Base-by-base conservation (phyloP, 768 basidiomycete genomes). In the Lactarius quietus region DNA sequence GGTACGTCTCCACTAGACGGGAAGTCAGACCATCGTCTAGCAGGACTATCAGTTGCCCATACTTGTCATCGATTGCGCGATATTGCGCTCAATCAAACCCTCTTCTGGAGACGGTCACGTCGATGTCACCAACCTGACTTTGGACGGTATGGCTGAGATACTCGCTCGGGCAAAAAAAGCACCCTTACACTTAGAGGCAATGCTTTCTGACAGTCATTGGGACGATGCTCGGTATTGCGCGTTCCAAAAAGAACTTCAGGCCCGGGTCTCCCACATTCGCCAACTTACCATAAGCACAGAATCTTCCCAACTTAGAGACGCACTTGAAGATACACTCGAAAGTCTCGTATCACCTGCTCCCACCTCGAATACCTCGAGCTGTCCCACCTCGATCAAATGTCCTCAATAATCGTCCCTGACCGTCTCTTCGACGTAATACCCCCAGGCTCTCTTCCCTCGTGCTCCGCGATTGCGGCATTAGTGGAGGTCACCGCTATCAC, bases 91-190 rank as follows among this genome's bases (percentile, higher is more conserved):
- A 43, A 43, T 43, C 41, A 43, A 20, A 8, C 41, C 15, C 41
- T 20, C 41, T 20, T 43, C 20, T 43, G 41, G 41, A 43, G n/a
- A n/a, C n/a, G n/a, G 20, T 9, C 41, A 43, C 41, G 20, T 43
- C 6, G 8, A 20, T 43, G 57, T 57, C 41, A 28, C 62, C 7
- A 53, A 4, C 7, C 14, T 53, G 1, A 56, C 39, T 18, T 28
- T 20, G 33, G 29, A 6, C 20, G 54, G 54, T 28, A 38, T 28
- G 4, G 17, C 53, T 6, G 39, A 41, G 38, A 64, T 67, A 31
- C 58, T 64, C 14, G 9, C 53, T 4, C 66, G 62, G n/a, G 53
- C 66, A 4, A 63, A 61, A 53, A 57, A 33, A 41, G 54, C 48
- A 1, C 66, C 66, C 2, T 39, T 67, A n/a, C 35, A 51, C 26